Percentiles rank a stretch among this genome's conserved stretches.
These are phyloP conservation scores for Leccinum variabile DNA, from an alignment of 1,284 basidiomycete species.

Conservation along the genomic window DNA sequence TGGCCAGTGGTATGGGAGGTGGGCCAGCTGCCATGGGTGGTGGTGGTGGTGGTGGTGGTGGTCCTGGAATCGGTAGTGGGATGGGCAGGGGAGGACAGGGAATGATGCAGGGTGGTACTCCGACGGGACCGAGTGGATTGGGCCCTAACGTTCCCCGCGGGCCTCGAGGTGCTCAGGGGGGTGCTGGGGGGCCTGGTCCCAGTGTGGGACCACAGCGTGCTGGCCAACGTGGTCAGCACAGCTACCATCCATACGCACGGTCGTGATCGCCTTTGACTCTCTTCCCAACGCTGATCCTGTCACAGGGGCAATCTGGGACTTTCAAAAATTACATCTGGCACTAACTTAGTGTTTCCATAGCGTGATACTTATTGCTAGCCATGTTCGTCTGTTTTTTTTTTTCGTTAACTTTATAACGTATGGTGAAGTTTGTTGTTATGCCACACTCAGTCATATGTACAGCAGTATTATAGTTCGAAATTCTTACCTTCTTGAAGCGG, in stretches of 20 bases:
- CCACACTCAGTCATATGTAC: conserved; percentile 6
- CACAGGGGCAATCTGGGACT: neutral
- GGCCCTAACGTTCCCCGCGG: conserved; percentile 65
- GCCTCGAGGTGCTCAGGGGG: conserved; percentile 58
- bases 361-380: conserved; percentile 7
- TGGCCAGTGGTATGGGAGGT: conserved; percentile 33
- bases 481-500: neutral
- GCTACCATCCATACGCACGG: conserved; percentile 79
- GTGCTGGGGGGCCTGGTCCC: conserved; percentile 41
- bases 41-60: conserved; percentile 23
- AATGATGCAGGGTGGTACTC: conserved; percentile 33
- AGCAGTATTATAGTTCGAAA: neutral
- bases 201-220: conserved; percentile 73
- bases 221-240: conserved; percentile 69
- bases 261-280: conserved; percentile 31
- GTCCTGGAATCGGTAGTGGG: conserved; percentile 38
- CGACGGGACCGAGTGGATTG: conserved; percentile 40
- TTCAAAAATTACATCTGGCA: conserved; percentile 17
- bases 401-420: conserved; percentile 19
- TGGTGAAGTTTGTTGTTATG: conserved; percentile 8
- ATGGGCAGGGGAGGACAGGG: conserved; percentile 40
- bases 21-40: conserved; percentile 8
- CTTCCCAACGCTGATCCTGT: neutral
- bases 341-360: conserved; percentile 4
- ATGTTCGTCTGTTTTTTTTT: conserved; percentile 8